Base-by-base conservation (phyloP, 805 yeast genomes). In the Barnettozyma pratensis region DNA sequence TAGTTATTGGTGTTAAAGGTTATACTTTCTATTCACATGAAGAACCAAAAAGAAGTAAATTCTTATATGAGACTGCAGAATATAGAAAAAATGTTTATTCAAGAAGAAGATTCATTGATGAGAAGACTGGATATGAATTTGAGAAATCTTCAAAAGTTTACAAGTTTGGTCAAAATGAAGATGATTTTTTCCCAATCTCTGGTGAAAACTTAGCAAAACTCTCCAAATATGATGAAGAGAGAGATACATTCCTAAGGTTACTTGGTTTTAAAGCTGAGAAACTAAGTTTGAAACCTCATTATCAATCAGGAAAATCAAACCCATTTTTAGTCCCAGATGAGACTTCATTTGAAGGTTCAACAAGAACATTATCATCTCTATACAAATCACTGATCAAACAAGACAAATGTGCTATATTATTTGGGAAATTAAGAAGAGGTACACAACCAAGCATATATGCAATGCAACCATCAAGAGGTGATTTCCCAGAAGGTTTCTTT, bases 1-100 rank as follows among this genome's bases (percentile, higher is more conserved):
- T 91, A 19, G 70, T 73, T 0, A 75, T 92, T 42, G 85, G 89
- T 0, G 73, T 91, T 1, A 79, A 77, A 54, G 97, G 96, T 0
- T 86, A 80, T 58, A 67, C 84, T 0, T 71, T 86, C n/a, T 77
- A 75, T 51, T 70, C 73, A 7, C 80, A 78, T 45, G 83, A 82
- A 49, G 74, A 70, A 39, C 58, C 79, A 0, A 71, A 74, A 19
- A 66, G 75, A n/a, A 69, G 78, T 10, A 73, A 73, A 37, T 71
- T 71, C 40, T 76, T 86, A 5, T 80, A 77, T 61, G 79, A 76
- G 39, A 74, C 75, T 43, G 77, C 74, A 3, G 83, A 80, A 27
- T 62, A 65, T 7, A 69, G 79, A 44, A 71, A 73, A 54, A 70
- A 77, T 14, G 91, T 82, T 0, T 74, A 75, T 43, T 66, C 76